Percentiles rank a stretch among this genome's conserved stretches.
phyloP scores from a whole-genome alignment of 768 basidiomycete genomes.

The Mycena chlorophos region DNA sequence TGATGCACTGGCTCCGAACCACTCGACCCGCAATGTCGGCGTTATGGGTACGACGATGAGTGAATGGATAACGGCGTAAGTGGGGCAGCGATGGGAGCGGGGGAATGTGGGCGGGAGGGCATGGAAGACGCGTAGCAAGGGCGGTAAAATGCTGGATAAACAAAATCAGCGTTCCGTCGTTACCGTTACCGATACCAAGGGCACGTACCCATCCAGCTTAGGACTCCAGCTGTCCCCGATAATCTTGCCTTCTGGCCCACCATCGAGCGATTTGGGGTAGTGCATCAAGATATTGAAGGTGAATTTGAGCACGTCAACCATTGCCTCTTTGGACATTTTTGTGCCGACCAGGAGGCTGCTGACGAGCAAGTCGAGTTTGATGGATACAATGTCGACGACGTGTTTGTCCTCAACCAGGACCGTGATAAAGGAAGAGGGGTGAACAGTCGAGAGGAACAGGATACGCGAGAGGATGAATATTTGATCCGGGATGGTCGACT shows the following conservation, averaged over 20 bases:
- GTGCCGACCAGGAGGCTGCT: conserved; percentile 49
- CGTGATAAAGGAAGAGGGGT: conserved; percentile 49
- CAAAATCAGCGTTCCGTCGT: too few species aligned
- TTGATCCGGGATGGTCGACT: conserved; percentile 58
- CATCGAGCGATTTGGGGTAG: conserved; percentile 68
- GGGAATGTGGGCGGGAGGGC: conserved; percentile 60
- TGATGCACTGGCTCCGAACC: conserved; percentile 52
- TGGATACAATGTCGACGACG: conserved; percentile 61
- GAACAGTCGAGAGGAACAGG: conserved; percentile 70
- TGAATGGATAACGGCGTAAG: conserved; percentile 76
- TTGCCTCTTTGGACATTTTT: conserved; percentile 66
- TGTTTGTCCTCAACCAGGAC: conserved; percentile 67
- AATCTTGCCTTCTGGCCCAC: conserved; percentile 41
- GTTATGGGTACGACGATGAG: conserved; percentile 77
- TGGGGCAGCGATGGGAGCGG: conserved; percentile 67
- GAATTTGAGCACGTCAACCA: conserved; percentile 82
- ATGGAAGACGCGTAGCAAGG: conserved; percentile 70
- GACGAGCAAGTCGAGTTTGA: conserved; percentile 61
- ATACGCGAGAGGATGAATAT: conserved; percentile 77
- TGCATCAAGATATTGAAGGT: conserved; percentile 78
- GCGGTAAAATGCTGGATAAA: conserved; percentile 64
- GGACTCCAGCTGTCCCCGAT: conserved; percentile 77
- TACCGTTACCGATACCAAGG: background rate
- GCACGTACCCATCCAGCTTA: conserved; percentile 67
- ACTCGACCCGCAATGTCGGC: conserved; percentile 52